Base-by-base conservation (phyloP, 73 alveolate species). In the Durusdinium trenchii region DNA sequence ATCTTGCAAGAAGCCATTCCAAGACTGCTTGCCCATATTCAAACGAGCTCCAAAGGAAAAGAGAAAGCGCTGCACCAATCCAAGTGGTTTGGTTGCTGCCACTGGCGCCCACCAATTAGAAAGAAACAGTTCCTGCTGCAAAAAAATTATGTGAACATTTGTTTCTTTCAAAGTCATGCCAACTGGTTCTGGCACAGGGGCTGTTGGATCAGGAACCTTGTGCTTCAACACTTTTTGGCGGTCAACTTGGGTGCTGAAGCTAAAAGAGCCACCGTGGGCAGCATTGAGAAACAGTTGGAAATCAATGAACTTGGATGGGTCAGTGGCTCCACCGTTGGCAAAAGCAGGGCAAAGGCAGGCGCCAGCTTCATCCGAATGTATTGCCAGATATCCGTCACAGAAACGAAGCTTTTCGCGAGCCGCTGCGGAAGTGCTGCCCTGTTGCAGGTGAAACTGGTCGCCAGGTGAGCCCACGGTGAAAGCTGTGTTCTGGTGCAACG, bases 281-380 rank as follows among this genome's bases (percentile, higher is more conserved):
- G 95, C 95, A 7, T 61, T 86, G 36, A 86, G 28, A 20, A 57
- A 86, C 64, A 86, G 23, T 35, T 54, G 81, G 57, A 86, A 18
- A 62, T 38, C 83, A 18, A 86, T 40, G 83, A 50, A 57, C 95
- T 86, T 86, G 51, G 61, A 38, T 20, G 78, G 82, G 78, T 60
- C 95, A 0, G 64, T 60, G 18, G 95, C 71, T 5, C 95, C 95
- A 7, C 95, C 81, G 23, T 62, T 57, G 6, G 95, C 95, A 42
- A 86, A 60, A 6, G 95, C 95, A 5, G 83, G 95, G 62, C 83
- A 86, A 14, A 86, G 47, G 47, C 81, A 60, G 16, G 82, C 64
- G 61, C 95, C 83, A 12, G 95, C 95, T 30, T 86, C 95, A 43
- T 86, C 95, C n/a, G 83, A 57, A 45, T 86, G 78, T 2, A 86